These are phyloP conservation scores for Cadophora malorum DNA, from an alignment of 2,329 filamentous ascomycete genomes.

Conservation along the genomic window DNA sequence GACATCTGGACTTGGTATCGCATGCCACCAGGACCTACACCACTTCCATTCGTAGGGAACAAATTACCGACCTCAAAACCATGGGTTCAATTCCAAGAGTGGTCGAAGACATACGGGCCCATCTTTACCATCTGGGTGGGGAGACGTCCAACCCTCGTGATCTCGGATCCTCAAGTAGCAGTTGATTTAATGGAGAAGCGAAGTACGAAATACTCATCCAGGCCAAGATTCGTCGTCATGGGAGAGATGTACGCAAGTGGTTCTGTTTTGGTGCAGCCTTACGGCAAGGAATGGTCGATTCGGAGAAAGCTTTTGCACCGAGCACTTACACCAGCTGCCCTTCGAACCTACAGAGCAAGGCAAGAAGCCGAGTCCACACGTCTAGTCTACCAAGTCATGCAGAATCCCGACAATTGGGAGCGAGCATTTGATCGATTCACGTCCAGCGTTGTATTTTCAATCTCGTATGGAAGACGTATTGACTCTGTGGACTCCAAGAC, in stretches of 20 bases:
- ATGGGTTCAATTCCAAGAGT: constrained; percentile 52
- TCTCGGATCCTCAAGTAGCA: constrained; percentile 52
- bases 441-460: constrained; percentile 56
- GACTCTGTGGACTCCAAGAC: constrained; percentile 55
- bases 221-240: constrained; percentile 54
- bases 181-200: constrained; percentile 54
- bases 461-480: constrained; percentile 58
- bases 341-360: constrained; percentile 53
- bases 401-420: constrained; percentile 51
- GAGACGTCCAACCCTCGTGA: constrained; percentile 51
- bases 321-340: constrained; percentile 52
- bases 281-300: constrained; percentile 54
- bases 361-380: constrained; percentile 57
- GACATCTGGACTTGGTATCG: constrained; percentile 46
- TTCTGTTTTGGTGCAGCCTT: constrained; percentile 55
- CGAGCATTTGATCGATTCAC: constrained; percentile 56
- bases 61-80: constrained; percentile 45
- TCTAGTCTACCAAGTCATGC: constrained; percentile 51
- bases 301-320: constrained; percentile 52
- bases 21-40: constrained; percentile 55
- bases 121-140: constrained; percentile 57
- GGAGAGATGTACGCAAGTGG: constrained; percentile 50
- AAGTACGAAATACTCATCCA: constrained; percentile 52
- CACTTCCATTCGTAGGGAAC: constrained; percentile 54
- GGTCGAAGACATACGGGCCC: constrained; percentile 52